phyloP scores from a whole-genome alignment of 192 early-diverging fungal genomes.

The Entomortierella parvispora region DNA sequence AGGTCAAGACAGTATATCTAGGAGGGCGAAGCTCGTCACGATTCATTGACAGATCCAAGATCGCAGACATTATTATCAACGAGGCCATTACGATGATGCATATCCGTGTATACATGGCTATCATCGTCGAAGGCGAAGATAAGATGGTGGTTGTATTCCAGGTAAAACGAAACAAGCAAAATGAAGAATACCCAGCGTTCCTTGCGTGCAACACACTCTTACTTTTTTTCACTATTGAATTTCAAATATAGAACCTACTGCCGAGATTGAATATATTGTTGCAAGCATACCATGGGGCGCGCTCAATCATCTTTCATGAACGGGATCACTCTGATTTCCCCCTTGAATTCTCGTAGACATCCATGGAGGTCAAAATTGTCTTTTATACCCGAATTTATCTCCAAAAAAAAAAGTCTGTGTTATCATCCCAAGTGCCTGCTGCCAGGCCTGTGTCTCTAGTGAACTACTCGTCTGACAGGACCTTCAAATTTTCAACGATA shows the following conservation, averaged over 20 bases:
- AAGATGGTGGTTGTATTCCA: slow-evolving; percentile 77
- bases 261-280: slow-evolving; percentile 59
- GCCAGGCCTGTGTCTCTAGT: too few species aligned
- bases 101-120: slow-evolving; percentile 77
- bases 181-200: too few species aligned
- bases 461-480: too few species aligned
- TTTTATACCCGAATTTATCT: too few species aligned
- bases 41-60: slow-evolving; percentile 74
- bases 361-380: too few species aligned
- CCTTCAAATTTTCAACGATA: too few species aligned
- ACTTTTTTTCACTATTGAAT: not conserved
- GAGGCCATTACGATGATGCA: slow-evolving; percentile 80
- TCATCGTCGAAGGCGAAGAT: slow-evolving; percentile 69
- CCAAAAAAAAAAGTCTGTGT: too few species aligned
- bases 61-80: slow-evolving; percentile 78
- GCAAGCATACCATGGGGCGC: slow-evolving; percentile 62
- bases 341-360: slow-evolving; percentile 29
- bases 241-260: slow-evolving; percentile 56
- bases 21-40: slow-evolving; percentile 56
- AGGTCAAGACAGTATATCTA: slow-evolving; percentile 68
- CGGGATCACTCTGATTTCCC: slow-evolving; percentile 44
- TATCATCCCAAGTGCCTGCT: too few species aligned
- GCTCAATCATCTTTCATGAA: slow-evolving; percentile 61
- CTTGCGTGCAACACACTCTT: not conserved
- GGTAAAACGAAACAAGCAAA: too few species aligned